Evolutionary conservation across 2,329 filamentous ascomycete species (phyloP).

Genomic region (Colletotrichum agaves): DNA sequence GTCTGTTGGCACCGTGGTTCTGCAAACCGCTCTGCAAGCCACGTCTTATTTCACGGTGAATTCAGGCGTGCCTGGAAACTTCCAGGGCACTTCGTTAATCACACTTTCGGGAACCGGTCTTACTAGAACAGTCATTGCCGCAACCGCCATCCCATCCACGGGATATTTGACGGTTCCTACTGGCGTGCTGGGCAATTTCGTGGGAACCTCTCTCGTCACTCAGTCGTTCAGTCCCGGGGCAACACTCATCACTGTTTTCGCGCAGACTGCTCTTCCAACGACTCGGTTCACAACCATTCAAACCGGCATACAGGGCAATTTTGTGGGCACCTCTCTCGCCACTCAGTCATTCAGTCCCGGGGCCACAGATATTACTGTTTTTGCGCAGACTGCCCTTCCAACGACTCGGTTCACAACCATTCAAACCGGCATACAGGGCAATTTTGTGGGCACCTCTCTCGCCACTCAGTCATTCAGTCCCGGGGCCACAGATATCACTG

Average conservation of each 20-base stretch:
- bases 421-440: background rate
- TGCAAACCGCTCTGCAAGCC: slow-evolving; percentile 9
- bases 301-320: background rate
- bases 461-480: background rate
- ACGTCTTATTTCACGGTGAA: slow-evolving; percentile 1
- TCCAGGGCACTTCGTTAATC: background rate
- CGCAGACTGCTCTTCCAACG: slow-evolving; percentile 1
- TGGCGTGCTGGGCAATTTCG: background rate
- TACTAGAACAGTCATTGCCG: background rate
- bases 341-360: background rate
- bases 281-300: background rate
- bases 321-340: background rate
- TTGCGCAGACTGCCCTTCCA: slow-evolving; percentile 7
- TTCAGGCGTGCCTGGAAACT: slow-evolving; percentile 14
- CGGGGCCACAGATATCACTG: slow-evolving; percentile 4
- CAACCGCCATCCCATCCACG: slow-evolving; percentile 7
- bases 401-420: background rate
- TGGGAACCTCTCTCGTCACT: background rate
- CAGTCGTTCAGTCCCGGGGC: background rate
- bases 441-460: slow-evolving; percentile 8
- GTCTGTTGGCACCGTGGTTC: slow-evolving; percentile 1
- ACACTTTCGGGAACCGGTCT: slow-evolving; percentile 1
- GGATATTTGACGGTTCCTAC: background rate
- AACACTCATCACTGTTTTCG: slow-evolving; percentile 7
- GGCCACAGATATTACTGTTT: slow-evolving; percentile 2